Evolutionary conservation across 2,329 filamentous ascomycete genomes (phyloP).

Genomic region (Sporothrix humicola): DNA sequence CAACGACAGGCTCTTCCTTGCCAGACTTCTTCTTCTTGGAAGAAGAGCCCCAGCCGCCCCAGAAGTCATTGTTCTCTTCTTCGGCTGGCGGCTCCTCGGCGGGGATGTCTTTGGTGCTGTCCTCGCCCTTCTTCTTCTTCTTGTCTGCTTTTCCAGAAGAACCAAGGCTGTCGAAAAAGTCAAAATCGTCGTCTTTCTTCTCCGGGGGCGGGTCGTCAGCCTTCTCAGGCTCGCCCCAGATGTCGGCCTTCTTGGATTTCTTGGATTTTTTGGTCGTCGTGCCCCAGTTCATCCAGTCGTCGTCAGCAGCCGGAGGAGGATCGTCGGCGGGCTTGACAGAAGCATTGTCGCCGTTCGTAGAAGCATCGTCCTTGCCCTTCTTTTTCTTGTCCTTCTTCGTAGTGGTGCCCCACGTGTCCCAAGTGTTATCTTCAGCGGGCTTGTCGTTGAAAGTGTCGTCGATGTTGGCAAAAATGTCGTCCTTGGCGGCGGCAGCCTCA

Average conservation of each 20-base stretch:
- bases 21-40: conserved; percentile 42
- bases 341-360: conserved; percentile 34
- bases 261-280: conserved; percentile 32
- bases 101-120: conserved; percentile 40
- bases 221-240: conserved; percentile 36
- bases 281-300: conserved; percentile 37
- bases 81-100: conserved; percentile 50
- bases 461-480: conserved; percentile 30
- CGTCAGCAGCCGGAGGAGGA: conserved; percentile 24
- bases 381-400: conserved; percentile 41
- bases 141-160: conserved; percentile 42
- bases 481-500: conserved; percentile 26
- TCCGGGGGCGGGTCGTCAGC: conserved; percentile 27
- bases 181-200: conserved; percentile 39
- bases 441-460: conserved; percentile 30
- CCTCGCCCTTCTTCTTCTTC: conserved; percentile 41
- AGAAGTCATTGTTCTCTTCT: conserved; percentile 42
- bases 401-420: conserved; percentile 40
- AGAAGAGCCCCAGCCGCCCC: conserved; percentile 43
- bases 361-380: conserved; percentile 38
- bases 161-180: conserved; percentile 44
- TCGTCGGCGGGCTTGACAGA: conserved; percentile 29
- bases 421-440: conserved; percentile 40
- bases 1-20: conserved; percentile 47
- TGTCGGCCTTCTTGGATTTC: conserved; percentile 31